Conservation (phyloP, 2,329 filamentous ascomycete species). For the Alternaria dauci region DNA sequence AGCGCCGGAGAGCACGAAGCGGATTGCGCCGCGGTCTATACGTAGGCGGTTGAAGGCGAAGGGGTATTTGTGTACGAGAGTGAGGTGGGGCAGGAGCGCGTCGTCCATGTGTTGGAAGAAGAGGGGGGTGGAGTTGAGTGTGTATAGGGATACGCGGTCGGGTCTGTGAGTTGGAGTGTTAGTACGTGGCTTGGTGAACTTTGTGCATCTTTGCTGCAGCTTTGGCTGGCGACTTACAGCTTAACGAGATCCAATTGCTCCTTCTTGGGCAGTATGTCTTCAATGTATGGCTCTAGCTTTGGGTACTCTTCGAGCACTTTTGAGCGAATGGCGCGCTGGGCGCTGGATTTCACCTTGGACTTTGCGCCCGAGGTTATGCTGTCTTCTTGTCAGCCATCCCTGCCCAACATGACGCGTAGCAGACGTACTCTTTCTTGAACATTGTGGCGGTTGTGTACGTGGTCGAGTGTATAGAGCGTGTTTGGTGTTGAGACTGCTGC, state of each 20-base stretch:
- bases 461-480: not conserved
- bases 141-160: conserved; percentile 88
- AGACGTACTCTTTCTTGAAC: conserved; percentile 49
- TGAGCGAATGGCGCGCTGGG: conserved; percentile 84
- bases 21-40: conserved; percentile 94
- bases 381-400: conserved; percentile 7
- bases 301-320: conserved; percentile 87
- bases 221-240: conserved; percentile 60
- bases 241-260: conserved; percentile 89
- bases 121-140: conserved; percentile 77
- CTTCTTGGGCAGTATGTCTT: conserved; percentile 96
- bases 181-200: conserved; percentile 3
- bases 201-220: no score
- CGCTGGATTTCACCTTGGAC: conserved; percentile 97
- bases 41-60: conserved; percentile 82
- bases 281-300: conserved; percentile 83
- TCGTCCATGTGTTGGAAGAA: conserved; percentile 89
- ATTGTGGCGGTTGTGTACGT: conserved; percentile 29
- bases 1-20: conserved; percentile 92
- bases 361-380: conserved; percentile 81
- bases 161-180: conserved; percentile 60
- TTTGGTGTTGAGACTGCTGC: conserved; percentile 16
- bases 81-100: conserved; percentile 84
- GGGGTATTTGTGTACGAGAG: conserved; percentile 89
- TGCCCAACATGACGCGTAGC: not conserved